Evolutionary conservation across 2,329 filamentous ascomycete genomes (phyloP), one percentile per base, ranked within the genome.

Genomic region (Trichothecium sympodiale): DNA sequence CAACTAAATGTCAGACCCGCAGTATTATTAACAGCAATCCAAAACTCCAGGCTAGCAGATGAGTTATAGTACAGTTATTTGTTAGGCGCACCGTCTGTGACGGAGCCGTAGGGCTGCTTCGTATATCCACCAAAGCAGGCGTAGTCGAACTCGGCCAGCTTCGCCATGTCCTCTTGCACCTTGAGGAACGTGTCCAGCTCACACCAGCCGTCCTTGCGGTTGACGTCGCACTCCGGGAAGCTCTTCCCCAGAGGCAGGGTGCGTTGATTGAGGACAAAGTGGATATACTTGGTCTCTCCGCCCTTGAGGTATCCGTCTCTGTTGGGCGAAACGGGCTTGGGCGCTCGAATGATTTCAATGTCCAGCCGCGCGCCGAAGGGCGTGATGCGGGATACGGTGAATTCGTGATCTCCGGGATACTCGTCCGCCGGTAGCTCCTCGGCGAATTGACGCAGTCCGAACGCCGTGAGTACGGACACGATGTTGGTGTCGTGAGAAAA

Each of bases 401-500:
- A 72, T 36, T 76, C 68, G 49, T 79, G 75, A 5, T 64, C 55
- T 9, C 69, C 67, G 0, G 71, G 69, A 39, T 80, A 69, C 18
- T 60, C 54, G 9, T 65, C 62, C 2, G 69, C 60, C 1, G 76
- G 73, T 4, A 86, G 62, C 12, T 70, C 59, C 15, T 70, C 62
- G 2, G 66, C 61, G 49, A 88, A 86, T 49, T 87, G 82, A 3
- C 60, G 74, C 32, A 87, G 63, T 2, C 81, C 81, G 41, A 88
- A 82, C 0, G 83, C 82, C 0, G 80, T 76, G 4, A 87, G 60
- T 43, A 86, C 71, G 17, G 71, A 70, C 46, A 79, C 64, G 40
- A 84, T 83, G 51, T 82, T 83, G 23, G 78, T 80, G 55, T 88
- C 83, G 54, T 88, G 83, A 13, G 73, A 78, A 53, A 87, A 87